phyloP scores from a whole-genome alignment of 1,284 basidiomycete genomes.

The Cutaneotrichosporon sp. region DNA sequence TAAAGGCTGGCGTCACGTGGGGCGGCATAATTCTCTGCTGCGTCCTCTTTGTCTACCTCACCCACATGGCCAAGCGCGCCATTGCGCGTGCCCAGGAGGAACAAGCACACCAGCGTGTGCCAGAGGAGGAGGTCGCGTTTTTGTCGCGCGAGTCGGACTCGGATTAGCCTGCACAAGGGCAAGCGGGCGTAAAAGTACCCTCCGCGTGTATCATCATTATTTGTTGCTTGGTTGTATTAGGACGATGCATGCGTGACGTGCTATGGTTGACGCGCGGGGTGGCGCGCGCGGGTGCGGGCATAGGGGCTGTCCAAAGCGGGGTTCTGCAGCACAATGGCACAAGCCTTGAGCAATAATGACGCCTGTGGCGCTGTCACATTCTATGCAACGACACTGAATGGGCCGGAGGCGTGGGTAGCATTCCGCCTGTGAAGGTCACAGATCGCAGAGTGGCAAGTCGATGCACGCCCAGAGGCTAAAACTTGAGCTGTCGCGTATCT shows the following conservation, averaged over 20 bases:
- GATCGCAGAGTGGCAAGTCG: too few species aligned
- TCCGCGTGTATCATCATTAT: too few species aligned
- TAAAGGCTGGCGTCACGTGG: conserved; percentile 38
- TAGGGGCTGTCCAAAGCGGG: too few species aligned
- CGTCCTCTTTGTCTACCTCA: conserved; percentile 51
- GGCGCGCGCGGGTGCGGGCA: too few species aligned
- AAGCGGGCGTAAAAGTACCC: neutral
- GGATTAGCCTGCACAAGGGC: neutral
- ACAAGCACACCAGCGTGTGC: conserved; percentile 9
- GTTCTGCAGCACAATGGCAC: too few species aligned
- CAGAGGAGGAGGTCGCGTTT: conserved; percentile 20
- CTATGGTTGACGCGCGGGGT: too few species aligned
- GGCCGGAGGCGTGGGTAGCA: too few species aligned
- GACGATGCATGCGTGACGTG: neutral
- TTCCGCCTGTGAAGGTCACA: too few species aligned
- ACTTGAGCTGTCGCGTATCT: conserved; percentile 41
- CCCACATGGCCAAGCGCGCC: conserved; percentile 49
- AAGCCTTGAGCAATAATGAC: too few species aligned
- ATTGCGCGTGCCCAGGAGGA: conserved; percentile 34
- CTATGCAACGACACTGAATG: too few species aligned
- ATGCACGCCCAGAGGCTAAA: conserved; percentile 14
- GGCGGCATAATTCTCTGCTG: conserved; percentile 46
- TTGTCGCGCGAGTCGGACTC: conserved; percentile 2
- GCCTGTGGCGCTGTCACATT: too few species aligned
- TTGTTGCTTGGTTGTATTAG: neutral